Evolutionary conservation across 345 rosid species (phyloP), one percentile per base, ranked within the genome.

Genomic region (Eucalyptus curtisii): DNA sequence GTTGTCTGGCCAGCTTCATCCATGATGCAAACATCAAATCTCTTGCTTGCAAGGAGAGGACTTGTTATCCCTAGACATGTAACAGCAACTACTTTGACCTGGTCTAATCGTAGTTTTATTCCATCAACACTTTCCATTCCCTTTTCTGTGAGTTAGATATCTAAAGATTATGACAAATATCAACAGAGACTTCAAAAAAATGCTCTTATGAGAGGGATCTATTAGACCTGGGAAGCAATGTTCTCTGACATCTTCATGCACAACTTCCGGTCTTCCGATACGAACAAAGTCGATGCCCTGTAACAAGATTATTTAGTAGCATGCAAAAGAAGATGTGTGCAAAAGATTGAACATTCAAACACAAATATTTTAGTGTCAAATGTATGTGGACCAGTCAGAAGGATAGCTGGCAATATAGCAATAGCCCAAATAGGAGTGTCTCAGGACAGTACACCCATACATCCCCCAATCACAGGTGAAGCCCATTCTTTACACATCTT

Each of bases 1-100:
- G 98, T 95, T 88, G 93, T 95, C 94, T 98, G 99, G 90, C 99
- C 99, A 90, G 99, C 99, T 94, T 98, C 99, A 91, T 98, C 99
- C 93, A 97, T 94, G 88, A 97, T 97, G 93, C 99, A 98, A 13
- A 98, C 95, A 87, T 98, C 99, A 89, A 98, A 98, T 91, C 90
- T 95, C 95, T 95, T 95, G 91, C 94, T 93, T 80, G 94, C 93
- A 91, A 98, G 98, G 89, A 97, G 95, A 40, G 99, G 99, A 92
- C 94, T 98, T 50, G 93, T 94, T 90, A 96, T 93, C 90, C 99
- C 99, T 92, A 97, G 91, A 92, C 99, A 98, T 40, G 99, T 97
- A 84, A 94, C 96, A 71, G 96, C 98, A 93, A 98, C 99, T 89
- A 98, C 99, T 93, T 95, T 97, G 90, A 95, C 97, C 90, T 95